Evolutionary conservation across 2,329 filamentous ascomycete species (phyloP), one percentile per base, ranked within the genome.

Genomic region (Exophiala sp.): DNA sequence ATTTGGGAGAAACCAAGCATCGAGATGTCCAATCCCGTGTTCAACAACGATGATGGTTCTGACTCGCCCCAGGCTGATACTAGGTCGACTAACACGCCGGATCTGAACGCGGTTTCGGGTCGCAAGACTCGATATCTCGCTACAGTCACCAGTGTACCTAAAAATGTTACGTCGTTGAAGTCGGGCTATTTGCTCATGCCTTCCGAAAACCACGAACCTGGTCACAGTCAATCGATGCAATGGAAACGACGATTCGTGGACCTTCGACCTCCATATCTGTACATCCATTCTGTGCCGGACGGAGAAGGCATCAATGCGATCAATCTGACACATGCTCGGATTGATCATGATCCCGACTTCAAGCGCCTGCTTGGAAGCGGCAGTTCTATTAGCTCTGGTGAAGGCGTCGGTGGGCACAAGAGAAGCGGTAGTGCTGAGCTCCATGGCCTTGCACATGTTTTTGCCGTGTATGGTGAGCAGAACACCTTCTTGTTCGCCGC

Each of bases 401-500:
- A 36, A 6, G 56, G 52, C 5, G 71, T 69, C 6, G 21, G 40
- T 16, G 60, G 60, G 4, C 62, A 64, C 33, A 54, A 47, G 39
- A 46, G 58, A 20, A 55, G 61, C 2, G 66, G 64, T 1, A 61
- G 64, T 18, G 59, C 57, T 2, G 60, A 64, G 5, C 52, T 60
- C 54, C 73, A 74, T 47, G 71, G 75, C 70, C 83, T 70, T 64
- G 80, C 84, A 3, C 87, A 88, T 61, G 88, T 97, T 38, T 99
- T 96, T 78, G 94, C 94, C 10, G 83, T 99, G 47, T 99, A 97
- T 68, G 92, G 89, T 39, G 89, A 87, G 55, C 88, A 94, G 69
- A 96, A 96, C 71, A 96, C 91, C 32, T 99, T 91, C 82, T 78
- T 99, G 38, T 97, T 99, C 70, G 89, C 91, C 11, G 89, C 91